These are phyloP conservation scores for Scortechinia acanthostroma DNA, from an alignment of 2,329 filamentous ascomycete genomes.

Conservation along the genomic window DNA sequence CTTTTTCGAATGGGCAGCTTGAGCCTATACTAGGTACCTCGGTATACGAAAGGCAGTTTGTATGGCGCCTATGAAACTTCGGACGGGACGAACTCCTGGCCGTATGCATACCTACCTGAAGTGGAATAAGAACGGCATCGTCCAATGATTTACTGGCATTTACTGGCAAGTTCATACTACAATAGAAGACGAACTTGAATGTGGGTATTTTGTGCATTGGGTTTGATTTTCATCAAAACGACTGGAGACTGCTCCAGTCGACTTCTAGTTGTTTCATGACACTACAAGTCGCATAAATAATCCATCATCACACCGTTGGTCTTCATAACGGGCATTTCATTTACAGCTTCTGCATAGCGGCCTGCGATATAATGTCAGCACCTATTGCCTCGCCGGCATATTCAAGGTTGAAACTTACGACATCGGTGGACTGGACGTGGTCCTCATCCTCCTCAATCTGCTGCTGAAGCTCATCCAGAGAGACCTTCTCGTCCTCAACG, in stretches of 20 bases:
- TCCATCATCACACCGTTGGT: conserved; percentile 1
- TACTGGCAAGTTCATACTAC: no score
- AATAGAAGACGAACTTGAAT: no score
- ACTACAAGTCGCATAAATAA: neutral
- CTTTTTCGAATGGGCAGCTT: no score
- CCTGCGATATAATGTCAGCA: conserved; percentile 22
- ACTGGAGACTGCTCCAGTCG: neutral
- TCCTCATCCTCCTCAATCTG: conserved; percentile 81
- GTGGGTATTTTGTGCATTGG: neutral
- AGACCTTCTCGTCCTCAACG: conserved; percentile 94
- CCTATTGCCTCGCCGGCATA: conserved; percentile 2
- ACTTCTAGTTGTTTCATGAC: conserved; percentile 1
- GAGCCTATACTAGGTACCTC: no score
- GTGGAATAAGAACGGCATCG: no score
- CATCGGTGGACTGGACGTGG: conserved; percentile 88
- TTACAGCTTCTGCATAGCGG: conserved; percentile 92
- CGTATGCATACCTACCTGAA: no score
- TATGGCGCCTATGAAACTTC: no score
- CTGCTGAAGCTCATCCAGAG: conserved; percentile 77
- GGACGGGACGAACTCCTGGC: no score
- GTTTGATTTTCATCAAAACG: neutral
- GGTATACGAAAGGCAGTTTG: no score
- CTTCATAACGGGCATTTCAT: neutral
- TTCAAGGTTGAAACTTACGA: conserved; percentile 39
- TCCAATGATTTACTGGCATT: no score